Percentiles rank a stretch among this genome's conserved stretches.
phyloP scores from a whole-genome alignment of 768 basidiomycete species.

The Lactarius sanguifluus region DNA sequence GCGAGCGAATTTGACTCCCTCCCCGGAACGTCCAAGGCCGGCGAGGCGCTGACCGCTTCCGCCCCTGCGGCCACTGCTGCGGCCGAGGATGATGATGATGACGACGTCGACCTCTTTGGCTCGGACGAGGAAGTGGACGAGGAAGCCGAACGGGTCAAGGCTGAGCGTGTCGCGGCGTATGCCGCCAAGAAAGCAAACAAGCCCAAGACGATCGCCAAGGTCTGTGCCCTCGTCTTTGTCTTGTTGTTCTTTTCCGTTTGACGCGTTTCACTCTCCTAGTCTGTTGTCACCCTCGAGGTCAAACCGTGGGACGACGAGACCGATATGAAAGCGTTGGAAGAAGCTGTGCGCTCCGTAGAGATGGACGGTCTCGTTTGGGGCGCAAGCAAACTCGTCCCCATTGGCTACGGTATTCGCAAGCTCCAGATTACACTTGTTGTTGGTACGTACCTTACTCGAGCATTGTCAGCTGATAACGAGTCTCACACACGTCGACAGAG shows the following conservation, averaged over 20 bases:
- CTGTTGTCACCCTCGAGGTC: constrained; percentile 95
- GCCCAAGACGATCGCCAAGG: constrained; percentile 86
- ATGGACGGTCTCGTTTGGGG: constrained; percentile 96
- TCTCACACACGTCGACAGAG: constrained; percentile 55
- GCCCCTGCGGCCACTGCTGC: constrained; percentile 38
- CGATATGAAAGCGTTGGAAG: constrained; percentile 88
- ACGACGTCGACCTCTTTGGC: constrained; percentile 75
- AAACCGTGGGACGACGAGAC: constrained; percentile 99
- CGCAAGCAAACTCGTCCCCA: constrained; percentile 84
- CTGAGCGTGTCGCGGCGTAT: constrained; percentile 91
- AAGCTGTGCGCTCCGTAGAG: constrained; percentile 79
- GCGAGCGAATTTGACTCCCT: constrained; percentile 72
- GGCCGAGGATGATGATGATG: constrained; percentile 45
- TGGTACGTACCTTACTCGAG: constrained; percentile 35
- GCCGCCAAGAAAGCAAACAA: constrained; percentile 91
- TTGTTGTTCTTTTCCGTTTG: constrained; percentile 9
- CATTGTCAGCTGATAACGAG: constrained; percentile 41
- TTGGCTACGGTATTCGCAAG: constrained; percentile 94
- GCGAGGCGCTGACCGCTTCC: constrained; percentile 65
- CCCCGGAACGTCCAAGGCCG: constrained; percentile 82
- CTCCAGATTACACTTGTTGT: constrained; percentile 68
- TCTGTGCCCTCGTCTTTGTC: constrained; percentile 32
- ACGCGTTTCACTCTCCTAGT: constrained; percentile 48
- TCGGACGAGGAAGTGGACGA: constrained; percentile 53
- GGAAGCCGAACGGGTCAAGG: constrained; percentile 61